Base-by-base conservation (phyloP, 345 rosid genomes). In the Populus ilicifolia region DNA sequence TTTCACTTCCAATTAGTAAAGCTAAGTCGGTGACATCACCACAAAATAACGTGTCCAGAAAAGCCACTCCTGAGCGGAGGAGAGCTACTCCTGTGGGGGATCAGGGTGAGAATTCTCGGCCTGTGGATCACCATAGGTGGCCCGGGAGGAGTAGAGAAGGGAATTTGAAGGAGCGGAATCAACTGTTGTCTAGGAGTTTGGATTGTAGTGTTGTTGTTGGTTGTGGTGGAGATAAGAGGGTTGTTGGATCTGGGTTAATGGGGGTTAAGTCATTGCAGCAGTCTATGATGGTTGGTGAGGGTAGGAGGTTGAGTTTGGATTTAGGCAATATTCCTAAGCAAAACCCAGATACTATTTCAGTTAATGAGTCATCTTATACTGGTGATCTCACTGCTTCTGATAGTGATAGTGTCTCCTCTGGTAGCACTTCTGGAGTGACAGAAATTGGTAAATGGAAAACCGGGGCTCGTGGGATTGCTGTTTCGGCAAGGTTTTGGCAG, bases 401-500 rank as follows among this genome's bases (percentile, higher is more conserved):
- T 77, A 85, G 89, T 72, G 99, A 92, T 77, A 90, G 92, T 79
- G 85, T 91, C 78, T 91, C 98, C 33, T 90, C 98, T 69, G 92
- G 94, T 43, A 87, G 92, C 81, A 88, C 92, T 82, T 82, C 86
- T 70, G 93, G 92, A 41, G 78, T 75, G 74, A 91, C 83, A 25
- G 91, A 87, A 65, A 81, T 84, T 73, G 85, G 87, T 41, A 88
- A 78, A 83, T 74, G 84, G 43, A 90, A 83, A 80, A 84, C 67
- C 75, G 89, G 76, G 67, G 78, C 86, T 25, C 87, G 87, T 69
- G 89, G 89, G 41, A 81, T 77, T 54, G 77, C 44, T 48, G 81
- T 85, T 72, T 95, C 97, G 59, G 90, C 97, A 5, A 91, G 87
- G 85, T 95, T 95, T 84, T 95, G 99, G 98, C 99, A 89, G 79